Evolutionary conservation across 1,284 basidiomycete genomes (phyloP), one percentile per base, ranked within the genome.

Genomic region (Apiotrichum mycotoxinovorans): DNA sequence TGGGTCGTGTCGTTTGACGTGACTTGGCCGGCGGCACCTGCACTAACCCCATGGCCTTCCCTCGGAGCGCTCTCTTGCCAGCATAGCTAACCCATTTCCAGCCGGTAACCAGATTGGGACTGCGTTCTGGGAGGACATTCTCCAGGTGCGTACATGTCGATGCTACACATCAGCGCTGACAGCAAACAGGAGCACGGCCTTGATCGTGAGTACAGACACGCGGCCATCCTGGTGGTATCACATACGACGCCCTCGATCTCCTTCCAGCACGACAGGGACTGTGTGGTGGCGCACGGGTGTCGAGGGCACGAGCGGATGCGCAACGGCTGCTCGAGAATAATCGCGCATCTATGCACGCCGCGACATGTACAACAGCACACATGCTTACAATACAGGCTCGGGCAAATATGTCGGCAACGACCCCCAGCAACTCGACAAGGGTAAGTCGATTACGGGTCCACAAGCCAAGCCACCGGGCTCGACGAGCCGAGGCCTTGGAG

Each of bases 111-210:
- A 74, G 60, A 70, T 74, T 57, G 71, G 69, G 38, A 67, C 66
- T 20, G 73, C 74, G 12, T 77, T 75, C 68, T 77, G 74, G 74
- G 68, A 72, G 48, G 69, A 73, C 55, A 70, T 77, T 53, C 69
- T 77, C 26, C 66, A 66, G 56, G 72, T 72, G 37, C 54, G 68
- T 61, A 1, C 10, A 10, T n/a, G 20, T 14, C 25, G 18, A 0
- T 20, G 23, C n/a, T 26, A 14, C 23, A 33, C 23, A 35, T 18
- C 46, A 17, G 22, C 44, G 54, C 63, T 66, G 54, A 65, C 54
- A 38, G 20, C 42, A 23, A n/a, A 41, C 53, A 72, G 69, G 70
- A 74, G 64, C 73, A 73, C 57, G 71, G 72, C 46, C 65, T 73
- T 26, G 72, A 73, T 51, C 46, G 71, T 71, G 50, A 59, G 72